Conservation (phyloP, 192 early-diverging fungal genomes). For the Kickxella alabastrina region DNA sequence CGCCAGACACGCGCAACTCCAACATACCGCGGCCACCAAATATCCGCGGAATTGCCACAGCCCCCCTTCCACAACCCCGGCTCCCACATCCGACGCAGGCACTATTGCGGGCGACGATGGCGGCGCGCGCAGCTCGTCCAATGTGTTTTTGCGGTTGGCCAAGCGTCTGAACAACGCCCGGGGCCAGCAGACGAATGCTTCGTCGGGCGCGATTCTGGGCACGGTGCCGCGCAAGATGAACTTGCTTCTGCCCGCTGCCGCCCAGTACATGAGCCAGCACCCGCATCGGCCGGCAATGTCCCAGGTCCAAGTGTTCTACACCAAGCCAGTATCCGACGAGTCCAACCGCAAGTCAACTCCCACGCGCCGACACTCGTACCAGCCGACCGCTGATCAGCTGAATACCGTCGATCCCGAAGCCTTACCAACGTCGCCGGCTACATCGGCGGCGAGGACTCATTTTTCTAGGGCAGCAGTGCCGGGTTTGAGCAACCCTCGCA, state of each 20-base stretch:
- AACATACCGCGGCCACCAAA: conserved; percentile 42
- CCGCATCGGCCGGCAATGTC: conserved; percentile 25
- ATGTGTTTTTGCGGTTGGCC: conserved; percentile 44
- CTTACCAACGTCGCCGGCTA: too few relatives aligned
- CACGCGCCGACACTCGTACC: conserved; percentile 47
- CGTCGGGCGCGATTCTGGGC: conserved; percentile 14
- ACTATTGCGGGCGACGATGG: conserved; percentile 1
- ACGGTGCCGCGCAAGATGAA: conserved; percentile 50
- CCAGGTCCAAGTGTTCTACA: conserved; percentile 39
- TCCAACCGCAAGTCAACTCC: conserved; percentile 16
- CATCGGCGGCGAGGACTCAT: not conserved
- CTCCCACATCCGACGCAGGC: conserved; percentile 29
- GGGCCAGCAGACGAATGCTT: conserved; percentile 2
- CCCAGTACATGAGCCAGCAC: conserved; percentile 49
- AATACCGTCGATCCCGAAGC: too few relatives aligned
- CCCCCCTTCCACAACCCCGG: conserved; percentile 50
- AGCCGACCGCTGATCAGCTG: conserved; percentile 12
- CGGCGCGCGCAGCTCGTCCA: conserved; percentile 11
- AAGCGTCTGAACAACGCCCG: conserved; percentile 38
- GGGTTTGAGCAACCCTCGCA: not conserved
- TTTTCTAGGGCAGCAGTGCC: not conserved
- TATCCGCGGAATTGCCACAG: conserved; percentile 19
- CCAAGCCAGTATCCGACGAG: conserved; percentile 20
- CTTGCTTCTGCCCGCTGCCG: conserved; percentile 39
- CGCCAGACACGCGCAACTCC: conserved; percentile 25